These are phyloP conservation scores for Alternaria postmessia DNA, from an alignment of 2,329 filamentous ascomycete species.

Conservation along the genomic window DNA sequence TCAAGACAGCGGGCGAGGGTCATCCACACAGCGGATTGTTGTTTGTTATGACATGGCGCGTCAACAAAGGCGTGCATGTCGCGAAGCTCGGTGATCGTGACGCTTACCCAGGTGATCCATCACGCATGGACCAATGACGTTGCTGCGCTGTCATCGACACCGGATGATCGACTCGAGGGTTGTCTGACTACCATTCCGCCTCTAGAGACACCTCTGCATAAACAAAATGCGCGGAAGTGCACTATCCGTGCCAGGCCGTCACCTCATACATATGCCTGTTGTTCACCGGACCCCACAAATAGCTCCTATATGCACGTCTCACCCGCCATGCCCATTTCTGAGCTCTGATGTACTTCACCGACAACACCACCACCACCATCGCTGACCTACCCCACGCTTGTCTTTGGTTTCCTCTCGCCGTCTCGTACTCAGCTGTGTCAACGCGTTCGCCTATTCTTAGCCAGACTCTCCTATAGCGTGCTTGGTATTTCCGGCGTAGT, in stretches of 20 bases:
- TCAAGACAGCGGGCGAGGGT: slow-evolving; percentile 26
- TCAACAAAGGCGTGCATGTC: slow-evolving; percentile 5
- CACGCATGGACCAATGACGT: slow-evolving; percentile 24
- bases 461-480: slow-evolving; percentile 13
- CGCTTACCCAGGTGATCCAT: slow-evolving; percentile 13
- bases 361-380: not conserved
- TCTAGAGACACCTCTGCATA: not conserved
- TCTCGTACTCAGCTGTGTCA: slow-evolving; percentile 16
- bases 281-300: not conserved
- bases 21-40: slow-evolving; percentile 27
- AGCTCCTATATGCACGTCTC: not conserved
- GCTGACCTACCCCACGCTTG: not conserved
- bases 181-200: not conserved
- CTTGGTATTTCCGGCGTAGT: slow-evolving; percentile 6
- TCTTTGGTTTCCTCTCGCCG: not conserved
- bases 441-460: slow-evolving; percentile 27
- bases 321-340: not conserved
- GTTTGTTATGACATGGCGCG: slow-evolving; percentile 15
- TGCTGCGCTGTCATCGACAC: slow-evolving; percentile 3
- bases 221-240: not conserved
- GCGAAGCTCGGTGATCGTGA: slow-evolving; percentile 14
- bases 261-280: not conserved
- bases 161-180: not conserved
- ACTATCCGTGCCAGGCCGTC: not conserved
- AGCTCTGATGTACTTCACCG: not conserved